Evolutionary conservation across 371 early-diverging fungal genomes (phyloP).

Genomic region (Rhizopus delemar): DNA sequence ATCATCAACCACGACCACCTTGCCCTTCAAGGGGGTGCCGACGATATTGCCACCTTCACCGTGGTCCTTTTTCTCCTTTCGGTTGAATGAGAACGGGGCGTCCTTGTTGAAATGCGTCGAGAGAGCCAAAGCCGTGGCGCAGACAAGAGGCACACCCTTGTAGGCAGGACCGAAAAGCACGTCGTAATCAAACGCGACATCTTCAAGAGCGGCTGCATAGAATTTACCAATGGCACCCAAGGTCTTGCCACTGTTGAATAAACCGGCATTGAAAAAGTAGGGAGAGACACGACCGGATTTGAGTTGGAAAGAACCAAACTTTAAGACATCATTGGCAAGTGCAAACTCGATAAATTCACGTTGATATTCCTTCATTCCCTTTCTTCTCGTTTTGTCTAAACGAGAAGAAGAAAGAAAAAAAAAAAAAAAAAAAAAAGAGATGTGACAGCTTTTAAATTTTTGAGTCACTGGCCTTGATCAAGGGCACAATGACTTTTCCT

Average conservation of each 20-base stretch:
- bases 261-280: conserved; percentile 97
- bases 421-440: conserved; percentile 9
- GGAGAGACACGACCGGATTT: conserved; percentile 94
- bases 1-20: conserved; percentile 92
- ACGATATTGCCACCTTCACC: conserved; percentile 96
- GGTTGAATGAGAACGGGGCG: conserved; percentile 90
- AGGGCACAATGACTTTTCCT: conserved; percentile 56
- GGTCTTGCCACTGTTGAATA: conserved; percentile 88
- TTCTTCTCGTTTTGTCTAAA: neutral
- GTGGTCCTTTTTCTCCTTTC: conserved; percentile 98
- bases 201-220: conserved; percentile 86
- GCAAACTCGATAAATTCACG: conserved; percentile 93
- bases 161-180: conserved; percentile 97
- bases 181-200: conserved; percentile 73
- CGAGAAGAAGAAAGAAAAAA: conserved; percentile 16
- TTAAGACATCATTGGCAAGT: conserved; percentile 77
- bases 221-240: conserved; percentile 81
- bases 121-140: conserved; percentile 79
- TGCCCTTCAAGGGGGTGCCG: conserved; percentile 77
- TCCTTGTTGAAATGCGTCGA: conserved; percentile 58
- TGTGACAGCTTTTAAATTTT: conserved; percentile 28
- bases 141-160: conserved; percentile 95
- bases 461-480: conserved; percentile 16
- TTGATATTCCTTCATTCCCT: conserved; percentile 82
- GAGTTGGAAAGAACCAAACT: conserved; percentile 89